phyloP scores from a whole-genome alignment of 2,329 filamentous ascomycete species.

The Stemphylium beticola region DNA sequence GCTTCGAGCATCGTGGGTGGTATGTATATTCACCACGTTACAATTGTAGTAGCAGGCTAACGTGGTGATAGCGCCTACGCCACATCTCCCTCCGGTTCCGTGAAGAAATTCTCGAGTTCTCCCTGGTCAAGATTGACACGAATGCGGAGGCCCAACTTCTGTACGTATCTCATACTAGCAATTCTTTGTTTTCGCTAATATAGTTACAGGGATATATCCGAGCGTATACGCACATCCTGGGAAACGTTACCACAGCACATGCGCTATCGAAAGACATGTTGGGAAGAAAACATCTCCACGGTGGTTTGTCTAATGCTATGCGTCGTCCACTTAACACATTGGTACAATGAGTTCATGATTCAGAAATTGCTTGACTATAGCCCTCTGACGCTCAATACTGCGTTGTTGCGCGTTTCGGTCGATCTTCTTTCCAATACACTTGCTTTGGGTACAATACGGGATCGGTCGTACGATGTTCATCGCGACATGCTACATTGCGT shows the following conservation, averaged over 20 bases:
- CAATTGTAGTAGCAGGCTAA: background rate
- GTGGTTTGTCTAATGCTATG: conserved; percentile 44
- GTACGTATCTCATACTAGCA: conserved; percentile 4
- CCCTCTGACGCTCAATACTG: conserved; percentile 30
- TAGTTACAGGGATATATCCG: conserved; percentile 33
- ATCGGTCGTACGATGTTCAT: conserved; percentile 41
- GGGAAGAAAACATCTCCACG: conserved; percentile 33
- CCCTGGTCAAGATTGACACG: conserved; percentile 29
- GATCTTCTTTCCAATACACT: conserved; percentile 38
- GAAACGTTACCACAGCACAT: conserved; percentile 36
- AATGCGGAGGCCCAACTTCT: conserved; percentile 29
- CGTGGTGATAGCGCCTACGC: conserved; percentile 23
- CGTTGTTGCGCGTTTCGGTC: conserved; percentile 34
- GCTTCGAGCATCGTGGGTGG: conserved; percentile 37
- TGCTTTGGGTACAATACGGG: conserved; percentile 35
- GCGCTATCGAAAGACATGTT: conserved; percentile 39
- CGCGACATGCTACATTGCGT: conserved; percentile 39
- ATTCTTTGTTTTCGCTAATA: background rate
- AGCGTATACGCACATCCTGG: conserved; percentile 37
- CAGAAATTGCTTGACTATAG: conserved; percentile 40
- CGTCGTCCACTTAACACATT: conserved; percentile 40
- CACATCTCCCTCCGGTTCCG: conserved; percentile 34
- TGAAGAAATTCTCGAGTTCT: conserved; percentile 44
- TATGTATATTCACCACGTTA: background rate
- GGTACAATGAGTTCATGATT: conserved; percentile 47